Base-by-base conservation (phyloP, 2,329 filamentous ascomycete genomes). In the Colletotrichum scovillei region DNA sequence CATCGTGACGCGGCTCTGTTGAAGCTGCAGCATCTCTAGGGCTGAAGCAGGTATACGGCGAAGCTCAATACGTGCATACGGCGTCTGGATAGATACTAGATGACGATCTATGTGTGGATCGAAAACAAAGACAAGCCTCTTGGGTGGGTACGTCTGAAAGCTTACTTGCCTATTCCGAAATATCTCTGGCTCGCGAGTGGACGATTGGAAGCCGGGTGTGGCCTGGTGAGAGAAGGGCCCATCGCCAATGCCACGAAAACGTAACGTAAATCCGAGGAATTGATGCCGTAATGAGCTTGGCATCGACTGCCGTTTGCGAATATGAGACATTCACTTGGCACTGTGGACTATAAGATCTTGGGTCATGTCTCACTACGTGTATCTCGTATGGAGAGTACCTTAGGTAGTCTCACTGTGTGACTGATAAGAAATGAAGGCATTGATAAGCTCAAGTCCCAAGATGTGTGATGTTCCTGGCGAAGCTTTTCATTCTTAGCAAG, bases 401-500 rank as follows among this genome's bases (percentile, higher is more conserved):
- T 26, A 26, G 26, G 26, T 26, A 4, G 8, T 49, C 42, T n/a
- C 42, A 49, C 16, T 49, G 7, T n/a, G 19, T n/a, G 16, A 49
- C 16, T 49, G 19, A 1, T 1, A 4, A 49, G 42, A 49, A 4
- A 49, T 49, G 42, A 49, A 49, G 42, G 7, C 42, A 19, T n/a
- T 49, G 3, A 7, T 6, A n/a, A 49, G 19, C 42, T 19, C 32
- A 35, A 35, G 42, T 49, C 42, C 9, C 42, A n/a, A 46, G 3
- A n/a, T 49, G 16, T n/a, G 42, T 49, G 42, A 19, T n/a, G 42
- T 9, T 7, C 19, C 16, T 49, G 19, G 16, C 63, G 46, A 67
- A 62, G 32, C 69, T 70, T 60, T 38, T 28, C n/a, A n/a, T 65
- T 38, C 12, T 58, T n/a, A 52, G 55, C 26, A 66, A n/a, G 42